Conservation (phyloP, 805 yeast genomes). For the Yarrowia keelungensis region DNA sequence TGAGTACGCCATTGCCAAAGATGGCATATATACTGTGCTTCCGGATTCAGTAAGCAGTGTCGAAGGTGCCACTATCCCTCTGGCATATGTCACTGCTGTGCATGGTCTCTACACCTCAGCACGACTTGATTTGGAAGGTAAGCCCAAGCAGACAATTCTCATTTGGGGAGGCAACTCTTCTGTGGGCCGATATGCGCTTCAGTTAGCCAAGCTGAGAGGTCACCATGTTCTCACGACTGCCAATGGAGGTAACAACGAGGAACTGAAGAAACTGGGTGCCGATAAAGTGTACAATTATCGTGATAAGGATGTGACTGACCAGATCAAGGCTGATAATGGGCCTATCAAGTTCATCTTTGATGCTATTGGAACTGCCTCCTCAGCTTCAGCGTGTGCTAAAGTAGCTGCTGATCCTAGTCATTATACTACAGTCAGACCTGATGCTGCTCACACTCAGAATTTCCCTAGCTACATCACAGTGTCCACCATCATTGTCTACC, state of each 20-base stretch:
- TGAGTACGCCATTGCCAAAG: conserved; percentile 25
- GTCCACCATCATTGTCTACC: conserved; percentile 14
- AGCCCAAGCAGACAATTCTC: not conserved
- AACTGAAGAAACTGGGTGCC: conserved; percentile 13
- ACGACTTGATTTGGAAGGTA: conserved; percentile 5
- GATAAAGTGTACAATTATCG: conserved; percentile 9
- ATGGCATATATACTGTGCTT: conserved; percentile 8
- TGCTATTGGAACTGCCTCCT: conserved; percentile 20
- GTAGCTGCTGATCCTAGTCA: not conserved
- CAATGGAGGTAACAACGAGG: conserved; percentile 1
- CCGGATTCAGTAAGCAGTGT: conserved; percentile 2
- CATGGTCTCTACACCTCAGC: conserved; percentile 8
- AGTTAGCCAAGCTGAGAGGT: conserved; percentile 11
- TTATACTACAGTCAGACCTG: conserved; percentile 33
- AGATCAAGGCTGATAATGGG: conserved; percentile 1
- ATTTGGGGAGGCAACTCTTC: conserved; percentile 35
- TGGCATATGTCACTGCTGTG: conserved; percentile 18
- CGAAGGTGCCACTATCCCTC: conserved; percentile 6
- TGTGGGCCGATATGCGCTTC: conserved; percentile 22
- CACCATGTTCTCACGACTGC: conserved; percentile 14
- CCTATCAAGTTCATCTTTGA: conserved; percentile 12
- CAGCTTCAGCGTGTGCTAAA: conserved; percentile 1
- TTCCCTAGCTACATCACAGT: conserved; percentile 5
- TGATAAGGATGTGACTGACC: not conserved
- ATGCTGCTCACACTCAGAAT: conserved; percentile 12